Evolutionary conservation across 2,329 filamentous ascomycete species (phyloP), one percentile per base, ranked within the genome.

Genomic region (Ophiostoma pallidulum): DNA sequence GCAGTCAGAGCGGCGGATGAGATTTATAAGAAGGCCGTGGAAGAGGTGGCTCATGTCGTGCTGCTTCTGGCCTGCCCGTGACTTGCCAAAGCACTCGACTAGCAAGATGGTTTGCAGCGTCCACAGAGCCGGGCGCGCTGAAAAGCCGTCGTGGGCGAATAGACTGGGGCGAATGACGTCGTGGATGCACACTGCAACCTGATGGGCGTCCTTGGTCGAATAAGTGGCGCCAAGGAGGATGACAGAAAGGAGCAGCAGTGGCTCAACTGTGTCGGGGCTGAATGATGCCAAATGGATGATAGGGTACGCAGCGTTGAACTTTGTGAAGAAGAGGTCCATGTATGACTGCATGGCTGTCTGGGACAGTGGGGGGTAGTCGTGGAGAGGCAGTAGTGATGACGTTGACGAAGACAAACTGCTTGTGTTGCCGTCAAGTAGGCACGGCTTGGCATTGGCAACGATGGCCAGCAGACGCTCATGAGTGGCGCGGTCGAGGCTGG

Each of bases 11-110:
- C 53, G 46, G 6, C 53, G 53, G 20, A 53, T 53, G 1, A 54
- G 47, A 33, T 54, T 54, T 47, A 54, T 54, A 9, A 54, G 41
- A 18, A 54, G 48, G 6, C 53, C 53, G 29, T 54, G 53, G 31
- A 54, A 54, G 13, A 54, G 51, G 28, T 54, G 53, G 35, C 51
- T 53, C 51, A 54, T 54, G 45, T 54, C 53, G 39, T 54, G 53
- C 47, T 54, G 53, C 36, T 51, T 53, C 38, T 54, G 51, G 12
- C 53, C 53, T 8, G 53, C 53, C 4, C 53, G 53, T 4, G 51
- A 53, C 44, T 54, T 54, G 41, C 53, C 51, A 32, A 54, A 53
- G 26, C 53, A 54, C 45, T 54, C 51, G 4, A 54, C 49, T 4
- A 54, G 35, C 36, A 54, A 24, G 7, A 51, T 53, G 1, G 51